phyloP scores from a whole-genome alignment of 1,284 basidiomycete genomes.

The Stygiomarasmius scandens region DNA sequence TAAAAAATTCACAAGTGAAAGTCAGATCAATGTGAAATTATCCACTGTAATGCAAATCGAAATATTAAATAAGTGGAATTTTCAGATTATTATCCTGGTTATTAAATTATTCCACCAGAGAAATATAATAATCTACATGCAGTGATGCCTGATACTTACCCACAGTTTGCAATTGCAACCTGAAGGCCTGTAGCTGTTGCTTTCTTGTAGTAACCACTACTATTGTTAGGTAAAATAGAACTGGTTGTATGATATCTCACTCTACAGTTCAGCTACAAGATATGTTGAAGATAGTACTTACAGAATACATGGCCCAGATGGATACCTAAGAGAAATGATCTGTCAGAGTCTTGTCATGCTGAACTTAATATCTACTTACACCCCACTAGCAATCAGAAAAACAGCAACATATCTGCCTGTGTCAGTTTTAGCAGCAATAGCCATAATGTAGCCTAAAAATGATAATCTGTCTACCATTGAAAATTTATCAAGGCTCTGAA shows the following conservation, averaged over 20 bases:
- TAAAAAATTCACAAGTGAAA: not conserved
- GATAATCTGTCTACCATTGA: not conserved
- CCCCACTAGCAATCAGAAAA: constrained; percentile 60
- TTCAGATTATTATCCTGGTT: too few species aligned
- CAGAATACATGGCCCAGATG: constrained; percentile 58
- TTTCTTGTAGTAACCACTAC: constrained; percentile 69
- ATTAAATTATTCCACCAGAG: too few species aligned
- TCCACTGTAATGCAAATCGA: too few species aligned
- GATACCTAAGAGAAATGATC: too few species aligned
- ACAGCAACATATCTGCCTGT: constrained; percentile 52
- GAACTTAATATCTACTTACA: constrained; percentile 39
- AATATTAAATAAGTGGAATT: too few species aligned
- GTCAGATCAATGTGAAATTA: too few species aligned
- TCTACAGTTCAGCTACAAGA: too few species aligned
- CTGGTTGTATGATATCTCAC: constrained; percentile 22
- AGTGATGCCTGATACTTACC: too few species aligned
- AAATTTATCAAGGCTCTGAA: too few species aligned
- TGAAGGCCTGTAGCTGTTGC: constrained; percentile 62
- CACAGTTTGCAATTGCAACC: constrained; percentile 55
- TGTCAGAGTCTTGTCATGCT: not conserved
- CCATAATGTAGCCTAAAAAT: constrained; percentile 54
- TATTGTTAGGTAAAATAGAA: constrained; percentile 63
- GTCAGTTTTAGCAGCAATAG: constrained; percentile 55
- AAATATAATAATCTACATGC: too few species aligned
- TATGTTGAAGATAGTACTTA: too few species aligned